phyloP scores from a whole-genome alignment of 2,329 filamentous ascomycete genomes.

The Fusarium irregulare region DNA sequence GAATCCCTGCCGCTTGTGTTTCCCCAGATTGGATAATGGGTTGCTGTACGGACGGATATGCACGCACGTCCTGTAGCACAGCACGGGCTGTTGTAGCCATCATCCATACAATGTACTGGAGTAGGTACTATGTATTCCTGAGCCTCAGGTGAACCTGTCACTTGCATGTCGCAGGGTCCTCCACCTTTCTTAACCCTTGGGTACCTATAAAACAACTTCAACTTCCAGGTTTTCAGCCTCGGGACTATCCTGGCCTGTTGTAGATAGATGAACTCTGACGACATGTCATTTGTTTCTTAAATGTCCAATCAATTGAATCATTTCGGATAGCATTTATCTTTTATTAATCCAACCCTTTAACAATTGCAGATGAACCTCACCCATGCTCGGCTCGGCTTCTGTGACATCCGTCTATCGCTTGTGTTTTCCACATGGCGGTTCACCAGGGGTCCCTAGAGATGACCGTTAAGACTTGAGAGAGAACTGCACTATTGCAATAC shows the following conservation, averaged over 20 bases:
- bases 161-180: constrained; percentile 10
- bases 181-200: neutral
- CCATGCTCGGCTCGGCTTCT: constrained; percentile 27
- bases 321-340: constrained; percentile 3
- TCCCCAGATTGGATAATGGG: constrained; percentile 32
- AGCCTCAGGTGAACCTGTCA: constrained; percentile 46
- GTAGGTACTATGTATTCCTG: constrained; percentile 16
- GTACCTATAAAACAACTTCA: neutral
- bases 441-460: constrained; percentile 16
- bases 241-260: neutral
- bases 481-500: neutral
- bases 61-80: constrained; percentile 1
- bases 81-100: neutral
- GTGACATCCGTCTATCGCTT: constrained; percentile 29
- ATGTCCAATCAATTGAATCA: neutral
- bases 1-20: constrained; percentile 28
- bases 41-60: constrained; percentile 1
- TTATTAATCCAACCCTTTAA: constrained; percentile 17
- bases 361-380: constrained; percentile 10
- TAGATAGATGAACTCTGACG: neutral
- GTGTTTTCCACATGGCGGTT: constrained; percentile 45
- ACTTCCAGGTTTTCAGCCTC: neutral
- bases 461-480: neutral
- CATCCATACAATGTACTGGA: neutral
- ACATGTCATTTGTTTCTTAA: neutral